phyloP scores from a whole-genome alignment of 345 rosid genomes.

The Linum lewisii region DNA sequence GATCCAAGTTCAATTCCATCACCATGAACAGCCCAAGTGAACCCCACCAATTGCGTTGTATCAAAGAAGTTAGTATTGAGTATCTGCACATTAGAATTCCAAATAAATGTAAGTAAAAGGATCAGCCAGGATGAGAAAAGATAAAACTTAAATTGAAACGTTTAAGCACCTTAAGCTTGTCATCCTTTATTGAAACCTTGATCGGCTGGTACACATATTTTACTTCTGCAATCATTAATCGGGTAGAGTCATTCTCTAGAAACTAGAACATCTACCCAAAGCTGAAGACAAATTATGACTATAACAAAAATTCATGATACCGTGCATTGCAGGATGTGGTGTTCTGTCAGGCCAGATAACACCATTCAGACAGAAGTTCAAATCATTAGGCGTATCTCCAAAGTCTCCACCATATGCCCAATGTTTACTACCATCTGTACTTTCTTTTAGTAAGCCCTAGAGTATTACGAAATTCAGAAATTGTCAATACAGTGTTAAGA shows the following conservation, averaged over 20 bases:
- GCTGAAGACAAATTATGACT: constrained; percentile 2
- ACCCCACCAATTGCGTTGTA: constrained; percentile 61
- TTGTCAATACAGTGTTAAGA: neutral
- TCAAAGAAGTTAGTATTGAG: constrained; percentile 52
- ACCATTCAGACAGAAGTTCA: constrained; percentile 90
- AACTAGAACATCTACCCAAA: neutral
- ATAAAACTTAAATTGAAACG: constrained; percentile 6
- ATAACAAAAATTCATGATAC: constrained; percentile 28
- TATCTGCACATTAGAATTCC: constrained; percentile 46
- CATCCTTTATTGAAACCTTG: constrained; percentile 49
- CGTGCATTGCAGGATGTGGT: constrained; percentile 85
- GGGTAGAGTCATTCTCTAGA: constrained; percentile 13
- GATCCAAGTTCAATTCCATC: constrained; percentile 67
- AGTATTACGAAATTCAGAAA: constrained; percentile 16
- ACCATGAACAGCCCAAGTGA: constrained; percentile 60
- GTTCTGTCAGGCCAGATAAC: constrained; percentile 92
- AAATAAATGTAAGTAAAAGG: constrained; percentile 13
- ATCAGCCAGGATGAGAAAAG: neutral
- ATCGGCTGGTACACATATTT: constrained; percentile 79
- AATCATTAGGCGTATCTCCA: constrained; percentile 90
- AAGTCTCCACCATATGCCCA: constrained; percentile 99
- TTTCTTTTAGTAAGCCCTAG: constrained; percentile 67
- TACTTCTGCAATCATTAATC: constrained; percentile 53
- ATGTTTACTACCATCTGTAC: constrained; percentile 50
- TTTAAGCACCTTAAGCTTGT: constrained; percentile 42